Base-by-base conservation (phyloP, 208 protist genomes). In the Borovskyia barvae region DNA sequence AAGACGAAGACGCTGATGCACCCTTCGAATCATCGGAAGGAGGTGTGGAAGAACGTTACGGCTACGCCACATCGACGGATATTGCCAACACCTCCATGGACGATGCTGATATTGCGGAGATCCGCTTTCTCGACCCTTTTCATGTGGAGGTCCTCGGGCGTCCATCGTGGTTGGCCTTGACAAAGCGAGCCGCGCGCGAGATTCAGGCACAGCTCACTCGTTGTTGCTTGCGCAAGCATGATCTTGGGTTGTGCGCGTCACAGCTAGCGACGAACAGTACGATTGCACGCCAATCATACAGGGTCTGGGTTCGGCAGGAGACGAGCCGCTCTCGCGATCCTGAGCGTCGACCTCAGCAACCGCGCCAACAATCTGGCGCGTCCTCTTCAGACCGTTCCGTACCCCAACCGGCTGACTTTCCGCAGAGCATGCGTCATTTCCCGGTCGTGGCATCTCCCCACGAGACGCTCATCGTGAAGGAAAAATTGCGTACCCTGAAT, bases 1-100 rank as follows among this genome's bases (percentile, higher is more conserved):
- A 70, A 6, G 59, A 46, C 9, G 66, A 69, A 5, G 54, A 43
- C 17, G 54, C 40, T 8, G 51, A 30, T 14, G 46, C 30, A n/a
- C n/a, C n/a, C n/a, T n/a, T n/a, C n/a, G n/a, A n/a, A n/a, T n/a
- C n/a, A n/a, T n/a, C n/a, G 60, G 63, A 22, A 43, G 33, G 35
- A 43, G 39, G 22, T 19, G 35, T n/a, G 50, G 53, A 68, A 5
- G 53, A 62, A 41, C 63, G 66, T 6, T 53, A 57, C 35, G 57
- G 48, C 14, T 33, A 57, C 43, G 32, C 62, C 24, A 73, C 58
- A 26, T 82, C 74, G 9, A 82, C 75, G 4, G 75, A 82, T 68
- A 82, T 86, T 52, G 65, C 67, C 33, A 86, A 82, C 68, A 80
- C 80, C 36, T 64, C 72, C 51, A 82, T 86, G 70, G 66, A 82